A percentile compares a stretch with the other conserved stretches of the same genome.
phyloP scores from a whole-genome alignment of 1,284 basidiomycete genomes.

The Vanrija humicola region DNA sequence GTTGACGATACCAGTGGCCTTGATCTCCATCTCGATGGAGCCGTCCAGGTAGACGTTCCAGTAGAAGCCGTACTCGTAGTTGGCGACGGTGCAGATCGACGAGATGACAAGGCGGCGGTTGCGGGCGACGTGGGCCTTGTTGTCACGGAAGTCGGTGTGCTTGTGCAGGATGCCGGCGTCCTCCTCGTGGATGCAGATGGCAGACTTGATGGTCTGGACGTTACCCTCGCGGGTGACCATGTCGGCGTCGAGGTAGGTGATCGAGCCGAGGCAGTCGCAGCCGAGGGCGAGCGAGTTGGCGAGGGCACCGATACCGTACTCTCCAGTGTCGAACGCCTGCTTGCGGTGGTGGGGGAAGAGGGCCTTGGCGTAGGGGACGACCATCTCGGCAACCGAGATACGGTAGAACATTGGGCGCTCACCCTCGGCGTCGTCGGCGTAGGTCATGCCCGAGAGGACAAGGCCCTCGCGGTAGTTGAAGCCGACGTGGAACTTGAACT shows the following conservation, averaged over 20 bases:
- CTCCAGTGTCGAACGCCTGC: conserved; percentile 52
- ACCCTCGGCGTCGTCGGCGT: conserved; percentile 41
- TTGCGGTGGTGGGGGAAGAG: conserved; percentile 48
- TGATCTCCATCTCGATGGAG: conserved; percentile 50
- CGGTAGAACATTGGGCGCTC: conserved; percentile 49
- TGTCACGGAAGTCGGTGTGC: conserved; percentile 52
- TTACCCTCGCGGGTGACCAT: conserved; percentile 44
- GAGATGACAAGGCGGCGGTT: conserved; percentile 53
- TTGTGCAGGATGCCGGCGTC: conserved; percentile 49
- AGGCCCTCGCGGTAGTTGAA: conserved; percentile 45
- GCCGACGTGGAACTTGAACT: conserved; percentile 38
- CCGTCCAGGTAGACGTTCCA: conserved; percentile 43
- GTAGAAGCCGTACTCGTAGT: conserved; percentile 50
- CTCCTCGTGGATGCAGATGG: conserved; percentile 48
- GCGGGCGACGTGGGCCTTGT: conserved; percentile 50
- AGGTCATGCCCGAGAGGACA: conserved; percentile 44
- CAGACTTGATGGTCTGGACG: conserved; percentile 43
- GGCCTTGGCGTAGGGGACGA: conserved; percentile 49
- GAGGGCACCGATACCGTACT: conserved; percentile 49
- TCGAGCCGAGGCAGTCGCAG: conserved; percentile 53
- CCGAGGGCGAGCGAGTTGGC: conserved; percentile 50
- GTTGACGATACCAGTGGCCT: conserved; percentile 70
- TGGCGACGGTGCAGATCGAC: conserved; percentile 54
- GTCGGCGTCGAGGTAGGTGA: conserved; percentile 46
- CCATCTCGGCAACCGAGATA: conserved; percentile 52